Evolutionary conservation across 2,329 filamentous ascomycete genomes (phyloP), one percentile per base, ranked within the genome.

Genomic region (Venturia aucupariae): DNA sequence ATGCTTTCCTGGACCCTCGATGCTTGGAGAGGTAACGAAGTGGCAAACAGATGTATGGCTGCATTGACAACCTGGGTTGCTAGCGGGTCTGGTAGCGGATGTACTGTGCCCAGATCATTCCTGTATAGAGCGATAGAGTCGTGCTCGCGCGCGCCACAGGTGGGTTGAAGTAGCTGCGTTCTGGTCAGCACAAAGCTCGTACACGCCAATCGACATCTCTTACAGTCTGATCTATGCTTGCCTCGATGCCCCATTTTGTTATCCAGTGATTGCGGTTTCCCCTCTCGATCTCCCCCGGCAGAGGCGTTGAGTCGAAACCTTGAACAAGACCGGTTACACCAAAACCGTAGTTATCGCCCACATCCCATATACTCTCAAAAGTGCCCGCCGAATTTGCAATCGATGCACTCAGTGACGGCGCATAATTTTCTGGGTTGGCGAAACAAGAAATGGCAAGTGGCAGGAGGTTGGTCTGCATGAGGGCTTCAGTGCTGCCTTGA

Each of bases 1-100:
- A 96, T 90, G 72, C 93, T 97, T 74, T 99, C 94, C 71, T 99
- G 94, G 2, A 99, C 90, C 71, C 93, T 96, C 4, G 90, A 83
- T 0, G 90, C 89, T 57, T 96, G 95, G 11, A 97, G 80, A 2
- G 94, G 92, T 65, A 99, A 87, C 46, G 91, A 90, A 63, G 96
- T 90, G 1, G 92, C 91, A 73, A 99, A 99, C 0, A 97, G 80
- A 67, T 94, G 88, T 64, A 99, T 95, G 0, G 94, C 92, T 71
- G 93, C 86, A 72, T 99, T 96, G 66, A 97, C 90, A 32, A 96
- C 92, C 72, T 96, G 92, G 0, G 93, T 99, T 0, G 90, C 87
- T 6, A 94, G 88, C 10, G 93, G 92, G 68, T 94, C 89, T 19
- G 90, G 89, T 41, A 83, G 78, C 39, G 75, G 70, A 67, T 78